Percentiles rank a stretch among this genome's conserved stretches.
Conservation (phyloP, 129 eudicot species). For the Flaveria ramosissima region DNA sequence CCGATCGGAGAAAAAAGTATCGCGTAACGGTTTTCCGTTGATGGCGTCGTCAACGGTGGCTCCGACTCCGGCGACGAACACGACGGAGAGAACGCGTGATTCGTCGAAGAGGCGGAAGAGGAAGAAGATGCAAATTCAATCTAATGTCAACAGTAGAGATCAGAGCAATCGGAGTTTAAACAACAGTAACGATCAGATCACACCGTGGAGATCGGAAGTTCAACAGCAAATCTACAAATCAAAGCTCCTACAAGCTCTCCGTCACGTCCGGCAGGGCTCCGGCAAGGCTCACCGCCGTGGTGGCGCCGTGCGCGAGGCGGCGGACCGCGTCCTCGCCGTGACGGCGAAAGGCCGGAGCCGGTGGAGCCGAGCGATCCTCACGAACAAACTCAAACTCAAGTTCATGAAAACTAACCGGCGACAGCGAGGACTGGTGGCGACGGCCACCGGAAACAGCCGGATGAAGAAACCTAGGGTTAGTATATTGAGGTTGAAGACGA, state of each 20-base stretch:
- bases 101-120: conserved; percentile 51
- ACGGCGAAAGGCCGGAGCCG: conserved; percentile 78
- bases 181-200: conserved; percentile 8
- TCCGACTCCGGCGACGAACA: conserved; percentile 58
- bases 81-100: conserved; percentile 52
- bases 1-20: conserved; percentile 25
- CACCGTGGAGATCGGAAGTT: conserved; percentile 71
- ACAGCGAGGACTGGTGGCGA: conserved; percentile 46
- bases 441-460: conserved; percentile 45
- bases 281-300: conserved; percentile 42
- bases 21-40: conserved; percentile 14
- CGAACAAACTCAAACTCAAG: conserved; percentile 67
- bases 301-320: conserved; percentile 72
- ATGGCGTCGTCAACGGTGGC: conserved; percentile 58
- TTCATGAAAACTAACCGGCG: conserved; percentile 57
- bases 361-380: conserved; percentile 92
- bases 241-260: conserved; percentile 75
- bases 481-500: conserved; percentile 55
- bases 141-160: conserved; percentile 21
- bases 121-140: conserved; percentile 43
- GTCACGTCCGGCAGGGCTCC: conserved; percentile 51
- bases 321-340: conserved; percentile 69
- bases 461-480: conserved; percentile 61
- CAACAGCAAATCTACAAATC: conserved; percentile 77
- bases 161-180: conserved; percentile 20